Percentiles rank a stretch among this genome's conserved stretches.
Conservation (phyloP, 2,329 filamentous ascomycete species). For the Trichocomaceae sp. region DNA sequence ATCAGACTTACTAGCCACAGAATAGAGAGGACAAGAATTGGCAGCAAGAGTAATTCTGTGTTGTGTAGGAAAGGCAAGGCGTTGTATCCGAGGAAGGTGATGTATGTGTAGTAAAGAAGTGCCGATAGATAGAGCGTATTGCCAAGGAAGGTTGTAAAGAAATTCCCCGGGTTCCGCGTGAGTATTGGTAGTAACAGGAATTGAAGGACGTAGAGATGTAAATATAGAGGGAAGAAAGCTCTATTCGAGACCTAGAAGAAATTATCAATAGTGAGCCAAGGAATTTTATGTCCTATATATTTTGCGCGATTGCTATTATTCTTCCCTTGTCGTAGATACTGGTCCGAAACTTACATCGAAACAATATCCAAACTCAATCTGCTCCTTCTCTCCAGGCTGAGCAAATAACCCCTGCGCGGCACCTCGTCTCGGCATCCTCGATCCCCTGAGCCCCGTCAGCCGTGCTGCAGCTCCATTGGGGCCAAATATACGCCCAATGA, state of each 20-base stretch:
- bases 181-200: conserved; percentile 59
- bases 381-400: conserved; percentile 50
- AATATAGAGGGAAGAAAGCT: conserved; percentile 61
- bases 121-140: conserved; percentile 63
- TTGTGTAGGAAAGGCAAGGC: conserved; percentile 61
- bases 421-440: conserved; percentile 43
- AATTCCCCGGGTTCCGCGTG: conserved; percentile 36
- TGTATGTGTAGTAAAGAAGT: conserved; percentile 60
- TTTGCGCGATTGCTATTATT: neutral
- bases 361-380: conserved; percentile 64
- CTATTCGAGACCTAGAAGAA: conserved; percentile 51
- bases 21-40: conserved; percentile 53
- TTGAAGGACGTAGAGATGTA: conserved; percentile 60
- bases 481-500: conserved; percentile 56
- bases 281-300: neutral
- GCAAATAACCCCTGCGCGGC: conserved; percentile 52
- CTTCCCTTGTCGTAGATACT: neutral
- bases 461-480: conserved; percentile 43
- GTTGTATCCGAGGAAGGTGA: conserved; percentile 64
- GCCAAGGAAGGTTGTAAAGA: conserved; percentile 50
- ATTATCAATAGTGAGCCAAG: neutral
- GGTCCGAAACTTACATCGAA: conserved; percentile 51
- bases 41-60: conserved; percentile 58
- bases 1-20: conserved; percentile 52
- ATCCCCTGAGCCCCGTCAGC: conserved; percentile 41